phyloP scores from a whole-genome alignment of 1,284 basidiomycete genomes.

The Moesziomyces sp. region DNA sequence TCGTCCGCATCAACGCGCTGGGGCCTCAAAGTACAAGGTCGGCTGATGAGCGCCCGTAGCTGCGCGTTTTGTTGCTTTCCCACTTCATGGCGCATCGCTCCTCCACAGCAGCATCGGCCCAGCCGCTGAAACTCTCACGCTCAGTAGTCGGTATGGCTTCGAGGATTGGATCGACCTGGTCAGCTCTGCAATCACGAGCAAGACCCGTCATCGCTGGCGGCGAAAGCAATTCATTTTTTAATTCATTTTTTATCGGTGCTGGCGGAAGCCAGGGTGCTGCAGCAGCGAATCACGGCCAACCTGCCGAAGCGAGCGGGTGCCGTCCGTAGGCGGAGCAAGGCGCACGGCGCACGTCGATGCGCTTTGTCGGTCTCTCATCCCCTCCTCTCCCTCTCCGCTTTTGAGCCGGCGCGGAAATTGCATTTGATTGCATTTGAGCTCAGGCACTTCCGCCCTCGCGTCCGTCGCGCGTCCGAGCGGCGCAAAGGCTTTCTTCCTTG shows the following conservation, averaged over 20 bases:
- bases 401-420: slow-evolving; percentile 11
- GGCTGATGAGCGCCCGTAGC: background rate
- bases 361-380: background rate
- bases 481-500: slow-evolving; percentile 8
- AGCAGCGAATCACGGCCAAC: slow-evolving; percentile 3
- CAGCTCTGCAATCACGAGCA: background rate
- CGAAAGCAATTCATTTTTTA: background rate
- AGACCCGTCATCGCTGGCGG: too few relatives aligned
- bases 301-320: background rate
- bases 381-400: background rate
- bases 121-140: background rate
- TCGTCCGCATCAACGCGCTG: too few relatives aligned
- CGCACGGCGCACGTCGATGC: background rate
- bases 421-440: background rate
- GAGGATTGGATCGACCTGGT: background rate
- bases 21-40: background rate
- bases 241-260: background rate
- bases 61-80: background rate
- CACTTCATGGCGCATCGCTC: background rate
- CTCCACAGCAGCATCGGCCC: background rate
- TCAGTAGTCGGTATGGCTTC: too few relatives aligned
- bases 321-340: slow-evolving; percentile 1
- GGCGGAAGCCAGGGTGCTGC: background rate
- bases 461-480: slow-evolving; percentile 11
- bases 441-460: slow-evolving; percentile 1